Evolutionary conservation across 805 yeast species (phyloP), one percentile per base, ranked within the genome.

Genomic region (Kuraishia cidri): DNA sequence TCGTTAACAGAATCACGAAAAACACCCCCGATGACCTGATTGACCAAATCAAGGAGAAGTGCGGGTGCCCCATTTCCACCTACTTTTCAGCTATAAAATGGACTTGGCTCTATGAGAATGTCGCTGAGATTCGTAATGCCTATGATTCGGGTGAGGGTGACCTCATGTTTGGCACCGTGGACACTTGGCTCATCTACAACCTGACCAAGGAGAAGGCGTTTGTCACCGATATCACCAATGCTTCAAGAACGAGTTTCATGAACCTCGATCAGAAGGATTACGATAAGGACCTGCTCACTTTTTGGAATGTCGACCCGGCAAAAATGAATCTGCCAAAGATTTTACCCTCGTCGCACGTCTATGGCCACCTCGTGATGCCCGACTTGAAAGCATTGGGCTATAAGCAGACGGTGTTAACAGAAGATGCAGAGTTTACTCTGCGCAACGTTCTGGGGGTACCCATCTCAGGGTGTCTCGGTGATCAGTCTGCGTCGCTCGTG

Each of bases 91-190:
- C 94, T 24, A 77, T 92, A 23, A 88, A 88, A 58, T 70, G 87
- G 48, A 73, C 81, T 44, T 88, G 97, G 97, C 62, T 88, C 38
- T 64, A 87, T 37, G 90, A 87, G 50, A 84, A 88, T 54, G 80
- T 77, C 44, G 75, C 75, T 27, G 65, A 56, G 10, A 82, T 82
- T 26, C 60, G 71, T 40, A 71, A 71, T 25, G 76, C 79, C 32
- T 85, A 86, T 52, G 84, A 81, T 35, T 60, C 64, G 28, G 90
- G 87, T 31, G 80, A 81, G 31, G 66, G 68, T 13, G 70, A 71
- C 50, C 64, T 87, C 48, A 80, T 85, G 81, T 87, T 87, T 52
- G 96, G 96, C 37, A 88, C 97, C 18, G 80, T 90, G 29, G 97
- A 88, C 57, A 76, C 95, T 13, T 88, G 97, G 97, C 69, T 88